Evolutionary conservation across 2,329 filamentous ascomycete genomes (phyloP).

Genomic region (Monilinia polystroma): DNA sequence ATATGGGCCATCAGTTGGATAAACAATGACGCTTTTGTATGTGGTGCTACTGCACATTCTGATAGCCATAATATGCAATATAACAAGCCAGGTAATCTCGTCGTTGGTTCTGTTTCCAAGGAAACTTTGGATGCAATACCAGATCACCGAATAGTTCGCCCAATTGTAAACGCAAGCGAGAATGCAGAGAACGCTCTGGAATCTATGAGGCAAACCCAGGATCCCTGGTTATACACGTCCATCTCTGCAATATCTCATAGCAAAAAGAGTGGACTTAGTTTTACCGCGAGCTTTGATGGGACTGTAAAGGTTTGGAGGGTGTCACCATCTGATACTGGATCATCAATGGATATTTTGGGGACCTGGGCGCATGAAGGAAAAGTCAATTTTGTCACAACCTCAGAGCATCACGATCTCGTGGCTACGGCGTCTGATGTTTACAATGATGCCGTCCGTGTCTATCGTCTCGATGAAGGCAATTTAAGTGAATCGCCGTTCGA

Average conservation of each 20-base stretch:
- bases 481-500: conserved; percentile 38
- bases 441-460: conserved; percentile 56
- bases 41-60: conserved; percentile 61
- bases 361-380: conserved; percentile 58
- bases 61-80: conserved; percentile 65
- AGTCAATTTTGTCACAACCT: conserved; percentile 62
- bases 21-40: conserved; percentile 53
- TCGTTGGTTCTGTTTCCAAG: conserved; percentile 51
- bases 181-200: conserved; percentile 55
- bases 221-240: conserved; percentile 63
- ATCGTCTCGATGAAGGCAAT: conserved; percentile 45
- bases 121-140: conserved; percentile 52
- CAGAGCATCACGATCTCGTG: conserved; percentile 48
- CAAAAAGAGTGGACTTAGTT: conserved; percentile 46
- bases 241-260: conserved; percentile 62
- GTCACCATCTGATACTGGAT: conserved; percentile 38
- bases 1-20: conserved; percentile 59
- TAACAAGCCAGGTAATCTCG: conserved; percentile 62
- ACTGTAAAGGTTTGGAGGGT: conserved; percentile 61
- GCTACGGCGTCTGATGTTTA: conserved; percentile 60
- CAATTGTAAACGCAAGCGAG: conserved; percentile 44
- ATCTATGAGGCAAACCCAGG: conserved; percentile 58
- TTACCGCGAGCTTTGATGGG: conserved; percentile 61
- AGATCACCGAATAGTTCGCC: conserved; percentile 57
- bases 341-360: conserved; percentile 46